Base-by-base conservation (phyloP, 2,329 filamentous ascomycete genomes). In the Colletotrichum coccodes region DNA sequence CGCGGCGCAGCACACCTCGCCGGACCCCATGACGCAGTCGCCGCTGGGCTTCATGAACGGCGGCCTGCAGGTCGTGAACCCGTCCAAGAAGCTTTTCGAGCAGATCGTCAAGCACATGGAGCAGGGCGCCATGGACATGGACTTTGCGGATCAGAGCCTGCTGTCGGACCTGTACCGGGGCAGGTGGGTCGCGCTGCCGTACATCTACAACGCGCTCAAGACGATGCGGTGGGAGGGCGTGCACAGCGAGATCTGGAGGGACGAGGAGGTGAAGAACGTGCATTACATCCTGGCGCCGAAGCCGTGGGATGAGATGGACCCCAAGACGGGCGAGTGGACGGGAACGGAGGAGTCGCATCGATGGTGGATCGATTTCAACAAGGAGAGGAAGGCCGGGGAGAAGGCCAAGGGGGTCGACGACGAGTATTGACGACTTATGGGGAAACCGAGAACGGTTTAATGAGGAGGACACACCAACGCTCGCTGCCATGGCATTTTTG, bases 201-300 rank as follows among this genome's bases (percentile, higher is more conserved):
- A 90, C 72, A 79, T 85, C 16, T 90, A 90, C 76, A 91, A 91
- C 72, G 89, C 87, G 11, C 82, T 91, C 70, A 90, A 90, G 83
- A 90, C 89, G 18, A 70, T 90, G 80, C 79, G 86, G 18, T 83
- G 83, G 80, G 73, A 80, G 18, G 82, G 80, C 14, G 87, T 89
- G 34, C 89, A 91, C 73, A 76, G 78, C 32, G 74, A 78, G 64
- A 87, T 91, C 64, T 91, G 89, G 89, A 77, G 80, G 12, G 88
- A 91, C 72, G 85, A 85, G 21, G 75, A 79, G 46, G 86, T 90
- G 57, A 89, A 88, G 80, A 89, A 89, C 72, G 76, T 91, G 6
- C 89, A 91, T 74, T 90, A 88, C 70, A 89, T 91, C 52, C 75
- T 90, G 26, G 84, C 81, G 42, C 88, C 88, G 0, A 91, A 91